Conservation (phyloP, 345 rosid genomes). For the Punica granatum region DNA sequence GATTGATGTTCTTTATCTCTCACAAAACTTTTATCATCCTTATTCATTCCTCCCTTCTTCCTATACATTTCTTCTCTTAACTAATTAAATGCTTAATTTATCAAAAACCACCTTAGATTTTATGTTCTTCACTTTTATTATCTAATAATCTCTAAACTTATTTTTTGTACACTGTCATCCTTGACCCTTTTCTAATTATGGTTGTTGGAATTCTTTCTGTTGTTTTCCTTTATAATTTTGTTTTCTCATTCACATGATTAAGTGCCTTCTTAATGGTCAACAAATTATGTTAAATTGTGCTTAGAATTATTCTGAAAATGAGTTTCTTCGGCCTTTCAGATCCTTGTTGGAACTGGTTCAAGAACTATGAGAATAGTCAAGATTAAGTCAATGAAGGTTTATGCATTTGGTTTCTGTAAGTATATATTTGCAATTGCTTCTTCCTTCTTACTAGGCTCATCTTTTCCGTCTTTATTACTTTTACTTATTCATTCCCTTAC, state of each 20-base stretch:
- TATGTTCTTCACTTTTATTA: background rate
- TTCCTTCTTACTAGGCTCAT: background rate
- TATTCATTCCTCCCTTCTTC: too few relatives aligned
- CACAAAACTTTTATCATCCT: too few relatives aligned
- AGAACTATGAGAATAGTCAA: constrained; percentile 73
- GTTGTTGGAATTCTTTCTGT: background rate
- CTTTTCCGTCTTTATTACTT: constrained; percentile 3
- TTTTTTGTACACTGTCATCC: background rate
- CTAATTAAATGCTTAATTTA: too few relatives aligned
- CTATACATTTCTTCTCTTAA: too few relatives aligned
- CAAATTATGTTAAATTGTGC: background rate
- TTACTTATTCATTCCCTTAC: constrained; percentile 7
- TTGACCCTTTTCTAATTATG: background rate
- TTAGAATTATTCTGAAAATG: background rate
- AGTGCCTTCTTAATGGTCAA: background rate
- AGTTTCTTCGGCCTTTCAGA: constrained; percentile 30
- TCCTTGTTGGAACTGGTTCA: constrained; percentile 95
- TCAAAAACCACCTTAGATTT: too few relatives aligned
- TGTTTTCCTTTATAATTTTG: background rate
- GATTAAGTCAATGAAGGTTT: constrained; percentile 71
- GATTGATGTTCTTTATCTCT: too few relatives aligned
- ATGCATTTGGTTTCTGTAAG: constrained; percentile 96
- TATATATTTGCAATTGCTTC: constrained; percentile 20
- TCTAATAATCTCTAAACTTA: background rate
- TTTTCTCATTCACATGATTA: background rate